These are phyloP conservation scores for Larix kaempferi DNA, from an alignment of 75 land plant genomes.

Conservation along the genomic window DNA sequence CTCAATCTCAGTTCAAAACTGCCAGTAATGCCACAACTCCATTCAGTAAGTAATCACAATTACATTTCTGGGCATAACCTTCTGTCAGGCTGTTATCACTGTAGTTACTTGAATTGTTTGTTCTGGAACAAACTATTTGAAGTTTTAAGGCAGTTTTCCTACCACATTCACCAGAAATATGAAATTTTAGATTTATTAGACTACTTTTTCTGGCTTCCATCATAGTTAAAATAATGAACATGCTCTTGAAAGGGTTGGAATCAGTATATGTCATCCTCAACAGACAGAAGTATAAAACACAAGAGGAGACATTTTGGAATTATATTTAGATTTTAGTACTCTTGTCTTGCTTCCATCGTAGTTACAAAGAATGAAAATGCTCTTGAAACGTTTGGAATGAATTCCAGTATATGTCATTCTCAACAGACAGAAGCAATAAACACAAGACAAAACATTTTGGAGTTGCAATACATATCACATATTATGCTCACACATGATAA, in stretches of 20 bases:
- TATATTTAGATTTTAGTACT: neutral
- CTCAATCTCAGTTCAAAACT: constrained; percentile 40
- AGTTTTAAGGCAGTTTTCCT: neutral
- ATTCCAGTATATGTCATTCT: neutral
- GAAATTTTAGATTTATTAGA: neutral
- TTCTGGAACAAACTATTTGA: neutral
- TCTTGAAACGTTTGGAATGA: neutral
- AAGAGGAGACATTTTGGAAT: neutral
- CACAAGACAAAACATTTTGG: neutral
- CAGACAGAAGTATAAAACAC: neutral
- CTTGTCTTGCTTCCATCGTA: too few species aligned
- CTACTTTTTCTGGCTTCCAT: neutral
- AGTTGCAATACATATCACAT: neutral
- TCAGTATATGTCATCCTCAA: neutral
- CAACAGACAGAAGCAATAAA: neutral
- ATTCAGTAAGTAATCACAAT: neutral
- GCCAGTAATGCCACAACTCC: constrained; percentile 9
- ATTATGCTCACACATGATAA: too few species aligned
- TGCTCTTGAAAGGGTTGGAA: neutral
- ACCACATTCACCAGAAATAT: neutral
- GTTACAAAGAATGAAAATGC: too few species aligned
- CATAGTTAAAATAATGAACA: neutral
- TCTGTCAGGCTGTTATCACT: neutral
- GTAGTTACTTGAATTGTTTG: neutral
- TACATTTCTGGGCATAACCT: neutral